These are phyloP conservation scores for Pulicaria dysenterica DNA, from an alignment of 129 eudicot species.

Conservation along the genomic window DNA sequence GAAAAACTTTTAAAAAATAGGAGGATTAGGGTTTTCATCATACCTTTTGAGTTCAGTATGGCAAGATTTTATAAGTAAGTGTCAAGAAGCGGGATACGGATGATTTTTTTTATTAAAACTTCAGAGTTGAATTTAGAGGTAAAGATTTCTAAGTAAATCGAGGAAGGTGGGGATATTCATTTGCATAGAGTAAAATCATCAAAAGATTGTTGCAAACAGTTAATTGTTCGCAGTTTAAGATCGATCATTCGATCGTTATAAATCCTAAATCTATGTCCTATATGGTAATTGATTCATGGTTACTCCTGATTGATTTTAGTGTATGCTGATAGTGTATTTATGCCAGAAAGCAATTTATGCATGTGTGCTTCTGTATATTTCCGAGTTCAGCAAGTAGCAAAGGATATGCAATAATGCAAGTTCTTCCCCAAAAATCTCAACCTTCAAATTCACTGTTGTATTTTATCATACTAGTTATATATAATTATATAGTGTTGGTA, in stretches of 20 bases:
- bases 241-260: conserved; percentile 16
- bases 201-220: neutral
- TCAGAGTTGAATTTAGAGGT: conserved; percentile 5
- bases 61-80: neutral
- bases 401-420: neutral
- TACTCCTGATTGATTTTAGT: neutral
- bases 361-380: neutral
- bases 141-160: neutral
- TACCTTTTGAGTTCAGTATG: neutral
- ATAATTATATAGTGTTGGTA: neutral
- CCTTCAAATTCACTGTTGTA: neutral
- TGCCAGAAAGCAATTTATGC: conserved; percentile 1
- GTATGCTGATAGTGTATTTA: neutral
- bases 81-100: conserved; percentile 7
- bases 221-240: neutral
- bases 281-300: conserved; percentile 26
- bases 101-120: neutral
- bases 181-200: neutral
- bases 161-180: neutral
- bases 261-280: conserved; percentile 2
- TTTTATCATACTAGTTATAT: conserved; percentile 6
- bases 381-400: neutral
- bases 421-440: neutral
- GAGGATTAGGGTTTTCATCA: neutral
- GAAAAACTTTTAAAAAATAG: neutral